Base-by-base conservation (phyloP, 148 eudicot genomes). In the Tetragonia tetragonoides region DNA sequence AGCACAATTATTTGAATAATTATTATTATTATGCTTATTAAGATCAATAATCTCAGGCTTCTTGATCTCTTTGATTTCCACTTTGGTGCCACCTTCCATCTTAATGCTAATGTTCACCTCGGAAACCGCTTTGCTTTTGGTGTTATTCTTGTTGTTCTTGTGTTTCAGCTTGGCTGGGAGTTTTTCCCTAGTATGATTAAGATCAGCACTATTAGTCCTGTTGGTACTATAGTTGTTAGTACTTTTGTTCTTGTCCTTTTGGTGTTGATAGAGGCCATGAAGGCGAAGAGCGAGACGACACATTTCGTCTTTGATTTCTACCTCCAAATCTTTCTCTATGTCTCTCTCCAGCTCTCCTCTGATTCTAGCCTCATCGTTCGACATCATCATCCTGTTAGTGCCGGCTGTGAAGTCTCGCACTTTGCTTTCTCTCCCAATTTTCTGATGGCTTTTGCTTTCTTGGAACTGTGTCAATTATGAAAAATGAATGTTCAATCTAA, bases 251-350 rank as follows among this genome's bases (percentile, higher is more conserved):
- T 24, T 87, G 70, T 89, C 82, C 47, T 79, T 87, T 37, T 80
- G 82, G 72, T 85, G 88, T 76, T 86, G 85, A 70, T 93, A 88
- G 41, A 93, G 87, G 24, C 82, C 71, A 75, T 84, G 88, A 78
- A 91, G 73, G 17, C 86, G 88, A 12, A 88, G 81, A 37, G 95
- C 93, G 20, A 90, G 92, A 20, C 71, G 86, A 78, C 78, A 85
- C 12, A 93, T 89, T 39, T 84, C 92, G 12, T 86, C 92, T 75
- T 93, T 93, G 38, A 93, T 86, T 75, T 93, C 97, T 64, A 74
- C 87, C 79, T 90, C 97, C 34, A 93, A 74, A 56, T 83, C 84
- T 67, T 70, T 78, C 69, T 93, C 95, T 34, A 93, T 75, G 14
- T 93, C 95, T 68, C 38, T 78, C 70, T 91, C 95, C 0, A 93